Evolutionary conservation across 352 stramenopile species (phyloP).

Genomic region (Globisporangium orthogonon): DNA sequence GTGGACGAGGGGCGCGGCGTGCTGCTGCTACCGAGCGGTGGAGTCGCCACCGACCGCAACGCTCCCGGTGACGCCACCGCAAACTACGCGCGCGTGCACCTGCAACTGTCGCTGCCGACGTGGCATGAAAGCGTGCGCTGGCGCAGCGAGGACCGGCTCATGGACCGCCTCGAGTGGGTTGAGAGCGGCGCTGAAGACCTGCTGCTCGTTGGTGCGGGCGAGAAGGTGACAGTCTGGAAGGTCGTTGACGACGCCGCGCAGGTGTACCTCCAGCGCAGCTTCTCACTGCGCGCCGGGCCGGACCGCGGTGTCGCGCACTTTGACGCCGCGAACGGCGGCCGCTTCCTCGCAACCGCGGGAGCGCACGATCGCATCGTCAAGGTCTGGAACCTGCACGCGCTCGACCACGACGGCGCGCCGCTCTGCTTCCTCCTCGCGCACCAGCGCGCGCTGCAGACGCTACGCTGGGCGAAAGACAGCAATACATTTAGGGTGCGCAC

Average conservation of each 20-base stretch:
- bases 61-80: background rate
- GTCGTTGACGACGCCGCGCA: conserved; percentile 72
- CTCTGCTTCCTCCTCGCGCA: conserved; percentile 61
- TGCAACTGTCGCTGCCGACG: conserved; percentile 57
- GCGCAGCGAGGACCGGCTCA: conserved; percentile 48
- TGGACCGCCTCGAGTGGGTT: conserved; percentile 72
- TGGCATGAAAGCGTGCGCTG: conserved; percentile 71
- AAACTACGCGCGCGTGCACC: conserved; percentile 60
- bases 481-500: conserved; percentile 43
- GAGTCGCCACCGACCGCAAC: background rate
- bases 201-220: conserved; percentile 52
- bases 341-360: conserved; percentile 53
- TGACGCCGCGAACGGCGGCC: conserved; percentile 49
- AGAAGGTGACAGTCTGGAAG: conserved; percentile 79
- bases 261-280: conserved; percentile 72
- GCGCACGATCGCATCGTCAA: conserved; percentile 68
- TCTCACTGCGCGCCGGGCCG: conserved; percentile 22
- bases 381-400: conserved; percentile 49
- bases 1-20: conserved; percentile 57
- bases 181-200: conserved; percentile 65
- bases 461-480: conserved; percentile 50
- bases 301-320: conserved; percentile 37
- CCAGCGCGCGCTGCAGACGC: conserved; percentile 37
- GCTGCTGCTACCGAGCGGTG: conserved; percentile 38
- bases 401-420: conserved; percentile 44